These are phyloP conservation scores for Suhomyces wounanorum DNA, from an alignment of 1,139 yeast genomes.

Conservation along the genomic window DNA sequence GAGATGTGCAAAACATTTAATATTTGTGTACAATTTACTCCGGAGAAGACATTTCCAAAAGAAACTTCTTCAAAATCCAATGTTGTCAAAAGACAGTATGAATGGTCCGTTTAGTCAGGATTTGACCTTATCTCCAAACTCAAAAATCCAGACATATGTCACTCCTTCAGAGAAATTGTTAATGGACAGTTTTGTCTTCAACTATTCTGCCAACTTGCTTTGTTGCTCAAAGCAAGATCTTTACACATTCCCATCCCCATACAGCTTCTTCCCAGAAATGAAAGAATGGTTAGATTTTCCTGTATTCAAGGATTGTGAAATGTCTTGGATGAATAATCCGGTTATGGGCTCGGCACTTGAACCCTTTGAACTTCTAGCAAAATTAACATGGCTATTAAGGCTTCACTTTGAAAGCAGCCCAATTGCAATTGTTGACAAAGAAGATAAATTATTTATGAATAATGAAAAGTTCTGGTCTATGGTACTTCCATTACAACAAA, in stretches of 20 bases:
- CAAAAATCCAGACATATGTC: slow-evolving; percentile 7
- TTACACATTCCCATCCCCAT: slow-evolving; percentile 36
- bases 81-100: neutral
- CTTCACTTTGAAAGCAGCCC: slow-evolving; percentile 18
- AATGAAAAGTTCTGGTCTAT: slow-evolving; percentile 17
- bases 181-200: slow-evolving; percentile 39
- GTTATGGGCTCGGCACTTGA: slow-evolving; percentile 19
- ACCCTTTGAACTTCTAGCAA: slow-evolving; percentile 38
- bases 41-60: slow-evolving; percentile 14
- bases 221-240: slow-evolving; percentile 27
- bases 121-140: neutral
- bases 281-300: slow-evolving; percentile 31
- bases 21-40: slow-evolving; percentile 19
- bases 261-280: slow-evolving; percentile 30
- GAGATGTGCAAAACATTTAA: slow-evolving; percentile 29
- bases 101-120: neutral
- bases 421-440: neutral
- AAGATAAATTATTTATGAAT: slow-evolving; percentile 10
- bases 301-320: slow-evolving; percentile 24
- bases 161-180: slow-evolving; percentile 33
- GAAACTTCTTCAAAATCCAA: neutral
- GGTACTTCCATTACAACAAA: slow-evolving; percentile 13
- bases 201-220: slow-evolving; percentile 31
- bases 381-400: slow-evolving; percentile 40
- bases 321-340: slow-evolving; percentile 20